phyloP scores from a whole-genome alignment of 352 stramenopile genomes.

The Pythium apleroticum region DNA sequence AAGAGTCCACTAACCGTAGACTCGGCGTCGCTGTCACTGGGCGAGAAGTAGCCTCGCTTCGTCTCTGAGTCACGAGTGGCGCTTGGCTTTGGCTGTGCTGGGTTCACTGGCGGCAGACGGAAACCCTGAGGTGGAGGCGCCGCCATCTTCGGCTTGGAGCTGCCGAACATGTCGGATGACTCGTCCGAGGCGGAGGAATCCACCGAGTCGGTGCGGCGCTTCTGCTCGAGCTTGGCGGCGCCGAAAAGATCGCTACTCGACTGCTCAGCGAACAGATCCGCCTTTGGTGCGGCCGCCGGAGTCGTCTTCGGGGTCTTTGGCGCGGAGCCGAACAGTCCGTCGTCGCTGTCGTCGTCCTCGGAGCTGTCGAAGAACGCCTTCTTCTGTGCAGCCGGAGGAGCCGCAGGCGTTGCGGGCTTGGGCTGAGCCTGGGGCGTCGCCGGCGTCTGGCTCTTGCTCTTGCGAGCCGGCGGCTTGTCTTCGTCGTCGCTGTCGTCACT shows the following conservation, averaged over 20 bases:
- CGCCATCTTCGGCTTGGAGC: background rate
- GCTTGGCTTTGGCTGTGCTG: slow-evolving; percentile 3
- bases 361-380: slow-evolving; percentile 62
- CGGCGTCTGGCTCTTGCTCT: slow-evolving; percentile 10
- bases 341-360: slow-evolving; percentile 51
- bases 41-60: slow-evolving; percentile 32
- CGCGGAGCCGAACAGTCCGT: slow-evolving; percentile 49
- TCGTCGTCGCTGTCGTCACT: slow-evolving; percentile 38
- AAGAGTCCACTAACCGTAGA: slow-evolving; percentile 51
- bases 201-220: slow-evolving; percentile 27
- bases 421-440: slow-evolving; percentile 1
- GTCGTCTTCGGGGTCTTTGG: slow-evolving; percentile 20
- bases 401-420: background rate
- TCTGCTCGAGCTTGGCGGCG: background rate
- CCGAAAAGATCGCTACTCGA: slow-evolving; percentile 42
- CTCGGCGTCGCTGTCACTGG: slow-evolving; percentile 53
- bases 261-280: slow-evolving; percentile 43
- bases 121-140: slow-evolving; percentile 30
- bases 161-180: slow-evolving; percentile 5
- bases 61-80: background rate
- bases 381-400: slow-evolving; percentile 8
- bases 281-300: slow-evolving; percentile 23
- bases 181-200: slow-evolving; percentile 30
- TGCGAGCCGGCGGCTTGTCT: slow-evolving; percentile 7
- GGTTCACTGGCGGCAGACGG: slow-evolving; percentile 25